A percentile compares a stretch with the other conserved stretches of the same genome.
Conservation (phyloP, 441 rosid genomes). For the Adansonia grandidieri region DNA sequence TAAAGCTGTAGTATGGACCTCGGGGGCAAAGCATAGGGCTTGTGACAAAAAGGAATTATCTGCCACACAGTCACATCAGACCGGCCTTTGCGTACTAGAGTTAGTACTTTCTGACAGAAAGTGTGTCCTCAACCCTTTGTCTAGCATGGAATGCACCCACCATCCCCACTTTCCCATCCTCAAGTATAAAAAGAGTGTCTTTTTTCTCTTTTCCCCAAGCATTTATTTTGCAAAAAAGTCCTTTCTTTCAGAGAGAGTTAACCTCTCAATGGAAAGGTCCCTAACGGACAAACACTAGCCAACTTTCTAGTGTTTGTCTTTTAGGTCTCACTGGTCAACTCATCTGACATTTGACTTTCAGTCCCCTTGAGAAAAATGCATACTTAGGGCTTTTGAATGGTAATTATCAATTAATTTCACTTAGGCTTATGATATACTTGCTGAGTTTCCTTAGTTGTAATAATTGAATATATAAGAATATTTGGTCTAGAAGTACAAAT, state of each 20-base stretch:
- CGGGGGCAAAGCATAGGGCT: neutral
- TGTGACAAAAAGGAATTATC: neutral
- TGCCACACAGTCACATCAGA: neutral
- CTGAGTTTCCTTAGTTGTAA: neutral
- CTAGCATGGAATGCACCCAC: neutral
- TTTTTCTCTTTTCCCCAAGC: neutral
- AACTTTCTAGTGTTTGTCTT: neutral
- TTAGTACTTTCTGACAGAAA: neutral
- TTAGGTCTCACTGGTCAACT: neutral
- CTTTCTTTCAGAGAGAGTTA: neutral
- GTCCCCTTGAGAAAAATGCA: neutral
- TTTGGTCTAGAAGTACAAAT: neutral
- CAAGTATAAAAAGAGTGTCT: neutral
- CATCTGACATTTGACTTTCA: slow-evolving; percentile 1
- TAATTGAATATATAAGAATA: neutral
- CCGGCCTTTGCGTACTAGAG: neutral
- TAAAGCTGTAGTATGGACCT: neutral
- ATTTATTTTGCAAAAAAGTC: neutral
- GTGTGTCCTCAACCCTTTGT: too few relatives aligned
- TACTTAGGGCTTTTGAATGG: neutral
- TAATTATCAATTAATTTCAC: neutral
- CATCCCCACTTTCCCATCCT: neutral
- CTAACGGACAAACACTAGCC: neutral
- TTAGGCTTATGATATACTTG: neutral
- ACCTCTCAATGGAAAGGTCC: slow-evolving; percentile 3